Evolutionary conservation across 352 stramenopile species (phyloP).

Genomic region (Phytophthora europaea): DNA sequence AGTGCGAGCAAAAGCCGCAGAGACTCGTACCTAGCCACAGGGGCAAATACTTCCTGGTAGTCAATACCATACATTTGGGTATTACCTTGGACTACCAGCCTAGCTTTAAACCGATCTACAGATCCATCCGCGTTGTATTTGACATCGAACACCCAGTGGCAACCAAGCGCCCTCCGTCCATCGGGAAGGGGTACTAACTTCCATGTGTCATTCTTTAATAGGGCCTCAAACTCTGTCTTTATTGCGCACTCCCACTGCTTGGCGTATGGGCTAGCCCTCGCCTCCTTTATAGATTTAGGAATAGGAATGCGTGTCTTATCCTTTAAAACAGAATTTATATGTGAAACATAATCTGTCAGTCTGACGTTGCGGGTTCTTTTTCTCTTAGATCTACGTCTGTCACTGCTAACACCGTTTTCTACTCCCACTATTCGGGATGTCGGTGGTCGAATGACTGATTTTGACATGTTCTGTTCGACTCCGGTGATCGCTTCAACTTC

Average conservation of each 20-base stretch:
- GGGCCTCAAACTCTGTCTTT: not conserved
- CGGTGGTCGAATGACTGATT: not conserved
- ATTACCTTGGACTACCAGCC: too few species aligned
- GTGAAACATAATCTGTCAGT: not conserved
- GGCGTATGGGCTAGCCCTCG: not conserved
- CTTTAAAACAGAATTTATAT: not conserved
- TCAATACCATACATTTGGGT: not conserved
- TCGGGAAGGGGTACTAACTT: too few species aligned
- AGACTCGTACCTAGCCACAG: too few species aligned
- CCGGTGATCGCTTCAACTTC: not conserved
- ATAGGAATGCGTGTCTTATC: not conserved
- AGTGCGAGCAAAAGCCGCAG: too few species aligned
- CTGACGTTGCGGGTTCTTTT: not conserved
- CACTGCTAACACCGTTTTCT: not conserved
- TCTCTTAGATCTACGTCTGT: not conserved
- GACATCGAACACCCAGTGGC: not conserved
- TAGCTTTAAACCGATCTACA: not conserved
- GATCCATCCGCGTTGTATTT: not conserved
- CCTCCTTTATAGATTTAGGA: not conserved
- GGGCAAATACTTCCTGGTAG: not conserved
- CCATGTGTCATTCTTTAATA: too few species aligned
- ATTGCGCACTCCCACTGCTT: not conserved
- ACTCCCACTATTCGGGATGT: not conserved
- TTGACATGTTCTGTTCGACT: not conserved
- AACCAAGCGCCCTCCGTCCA: too few species aligned